Base-by-base conservation (phyloP, 805 yeast genomes). In the Deakozyma indianensis region DNA sequence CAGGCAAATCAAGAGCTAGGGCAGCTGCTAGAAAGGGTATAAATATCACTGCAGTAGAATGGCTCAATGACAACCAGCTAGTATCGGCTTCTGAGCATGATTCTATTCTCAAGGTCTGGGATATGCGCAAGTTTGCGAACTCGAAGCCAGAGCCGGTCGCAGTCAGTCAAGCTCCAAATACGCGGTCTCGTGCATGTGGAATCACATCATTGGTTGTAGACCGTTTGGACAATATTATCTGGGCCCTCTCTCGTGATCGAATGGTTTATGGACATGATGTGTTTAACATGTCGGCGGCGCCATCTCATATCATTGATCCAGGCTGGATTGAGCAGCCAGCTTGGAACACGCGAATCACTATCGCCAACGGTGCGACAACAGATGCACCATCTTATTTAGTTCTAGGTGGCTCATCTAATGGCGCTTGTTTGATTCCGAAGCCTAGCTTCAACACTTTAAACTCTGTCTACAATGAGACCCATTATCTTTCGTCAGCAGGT, bases 41-140 rank as follows among this genome's bases (percentile, higher is more conserved):
- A 14, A 32, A 9, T 5, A 20, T 56, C 23, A 47, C 56, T 2
- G 51, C 58, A 2, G 7, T 55, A 5, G 46, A 46, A 4, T 58
- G 61, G 59, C 25, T 43, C n/a, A 42, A 46, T 16, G 52, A 50
- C 21, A 4, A 29, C 9, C 22, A 23, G 18, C 27, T 55, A 2
- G 60, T 52, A 14, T 32, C 56, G 15, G 57, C 49, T 2, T 21
- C 51, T 4, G 51, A 50, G 18, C 42, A 41, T 9, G 48, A 51
- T 25, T 48, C 52, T 9, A 22, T 42, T 14, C 44, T 56, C 4
- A 56, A 52, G 43, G 44, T 55, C 27, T 58, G 63, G 63, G 63
- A 58, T 42, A 16, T 54, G 28, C 48, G 63, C 3, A 45, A 47
- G 18, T 7, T 49, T 14, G 48, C 35, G n/a, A 23, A 32, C 38